These are phyloP conservation scores for Emmonsia crescens DNA, from an alignment of 2,329 filamentous ascomycete genomes.

Conservation along the genomic window DNA sequence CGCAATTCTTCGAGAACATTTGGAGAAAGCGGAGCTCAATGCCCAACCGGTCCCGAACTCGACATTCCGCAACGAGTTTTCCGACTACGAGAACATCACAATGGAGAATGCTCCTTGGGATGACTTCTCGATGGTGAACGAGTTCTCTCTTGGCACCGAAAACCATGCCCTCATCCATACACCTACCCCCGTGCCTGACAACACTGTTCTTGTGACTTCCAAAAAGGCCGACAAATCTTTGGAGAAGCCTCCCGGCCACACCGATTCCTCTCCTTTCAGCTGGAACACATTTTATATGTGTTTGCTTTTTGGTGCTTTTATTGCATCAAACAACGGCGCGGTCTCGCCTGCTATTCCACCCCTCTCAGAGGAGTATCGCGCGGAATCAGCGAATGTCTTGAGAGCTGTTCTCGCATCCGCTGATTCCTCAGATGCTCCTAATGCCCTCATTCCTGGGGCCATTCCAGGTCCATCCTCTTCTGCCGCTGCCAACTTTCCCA, in stretches of 20 bases:
- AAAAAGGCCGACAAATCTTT: slow-evolving; percentile 27
- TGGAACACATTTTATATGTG: slow-evolving; percentile 77
- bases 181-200: slow-evolving; percentile 18
- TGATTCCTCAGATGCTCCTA: slow-evolving; percentile 34
- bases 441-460: slow-evolving; percentile 38
- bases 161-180: slow-evolving; percentile 20
- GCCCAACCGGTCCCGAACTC: slow-evolving; percentile 34
- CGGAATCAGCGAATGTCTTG: slow-evolving; percentile 38
- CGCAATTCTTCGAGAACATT: slow-evolving; percentile 60
- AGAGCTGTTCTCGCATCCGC: slow-evolving; percentile 36
- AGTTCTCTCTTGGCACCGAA: slow-evolving; percentile 37
- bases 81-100: slow-evolving; percentile 71
- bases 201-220: slow-evolving; percentile 29
- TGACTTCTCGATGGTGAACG: slow-evolving; percentile 64
- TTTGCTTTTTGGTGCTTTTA: slow-evolving; percentile 89
- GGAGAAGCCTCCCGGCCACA: slow-evolving; percentile 35
- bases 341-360: slow-evolving; percentile 47
- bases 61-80: slow-evolving; percentile 57
- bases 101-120: slow-evolving; percentile 74
- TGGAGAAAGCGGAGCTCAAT: slow-evolving; percentile 38
- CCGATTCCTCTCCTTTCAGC: slow-evolving; percentile 57
- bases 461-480: slow-evolving; percentile 17
- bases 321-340: slow-evolving; percentile 71
- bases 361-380: slow-evolving; percentile 37
- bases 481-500: slow-evolving; percentile 18